These are phyloP conservation scores for Calonectria naviculata DNA, from an alignment of 2,329 filamentous ascomycete genomes.

Conservation along the genomic window DNA sequence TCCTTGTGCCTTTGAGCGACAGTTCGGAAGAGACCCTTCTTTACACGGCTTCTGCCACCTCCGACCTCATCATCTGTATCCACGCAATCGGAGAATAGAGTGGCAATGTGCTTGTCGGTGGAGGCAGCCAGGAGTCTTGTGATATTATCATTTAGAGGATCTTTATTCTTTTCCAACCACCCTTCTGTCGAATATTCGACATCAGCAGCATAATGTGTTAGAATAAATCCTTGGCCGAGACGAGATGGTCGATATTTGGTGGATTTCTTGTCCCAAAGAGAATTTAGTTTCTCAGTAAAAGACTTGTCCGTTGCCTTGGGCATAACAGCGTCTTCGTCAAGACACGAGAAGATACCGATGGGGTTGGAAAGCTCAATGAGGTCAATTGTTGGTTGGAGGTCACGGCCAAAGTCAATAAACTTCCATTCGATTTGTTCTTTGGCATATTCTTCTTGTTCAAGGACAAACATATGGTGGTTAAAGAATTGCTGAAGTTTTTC, in stretches of 20 bases:
- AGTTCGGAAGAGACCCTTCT: slow-evolving; percentile 96
- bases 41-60: slow-evolving; percentile 81
- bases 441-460: slow-evolving; percentile 98
- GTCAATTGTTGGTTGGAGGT: slow-evolving; percentile 97
- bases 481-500: slow-evolving; percentile 99
- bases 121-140: slow-evolving; percentile 89
- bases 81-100: slow-evolving; percentile 88
- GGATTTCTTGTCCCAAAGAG: slow-evolving; percentile 95
- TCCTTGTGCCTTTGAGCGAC: slow-evolving; percentile 98
- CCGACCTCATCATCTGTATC: slow-evolving; percentile 81
- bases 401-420: slow-evolving; percentile 98
- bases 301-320: slow-evolving; percentile 97
- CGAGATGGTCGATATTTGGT: slow-evolving; percentile 91
- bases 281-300: slow-evolving; percentile 98
- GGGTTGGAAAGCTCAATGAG: slow-evolving; percentile 96
- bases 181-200: slow-evolving; percentile 96
- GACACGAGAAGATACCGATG: slow-evolving; percentile 97
- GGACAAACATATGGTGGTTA: slow-evolving; percentile 99
- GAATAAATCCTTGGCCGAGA: slow-evolving; percentile 89
- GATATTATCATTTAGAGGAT: slow-evolving; percentile 96
- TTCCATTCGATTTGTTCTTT: slow-evolving; percentile 99
- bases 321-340: slow-evolving; percentile 99
- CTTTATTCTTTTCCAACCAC: slow-evolving; percentile 99
- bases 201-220: slow-evolving; percentile 97
- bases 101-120: slow-evolving; percentile 83